Base-by-base conservation (phyloP, 2,329 filamentous ascomycete genomes). In the Paecilomyces dactylethromorphus region DNA sequence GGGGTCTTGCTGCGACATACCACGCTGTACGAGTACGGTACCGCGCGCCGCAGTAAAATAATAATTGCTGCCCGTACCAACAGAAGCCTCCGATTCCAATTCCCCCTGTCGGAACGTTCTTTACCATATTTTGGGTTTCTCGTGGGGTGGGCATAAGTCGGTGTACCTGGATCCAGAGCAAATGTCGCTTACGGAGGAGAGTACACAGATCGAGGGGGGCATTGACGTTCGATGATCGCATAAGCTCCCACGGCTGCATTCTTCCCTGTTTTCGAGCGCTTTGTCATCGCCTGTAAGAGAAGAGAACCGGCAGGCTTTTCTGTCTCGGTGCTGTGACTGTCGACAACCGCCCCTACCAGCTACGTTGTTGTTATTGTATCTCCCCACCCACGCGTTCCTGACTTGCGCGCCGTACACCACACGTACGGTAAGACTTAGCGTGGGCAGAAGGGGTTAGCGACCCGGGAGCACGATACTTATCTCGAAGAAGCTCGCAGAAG, bases 351-450 rank as follows among this genome's bases (percentile, higher is more conserved):
- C 15, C 15, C 15, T 45, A 8, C 18, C 10, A 18, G 5, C 21
- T 45, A n/a, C 39, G 39, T 10, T 45, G n/a, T 45, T 45, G 39
- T 45, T 52, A 22, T 11, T 24, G 5, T 12, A 13, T 10, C 50
- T 52, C 50, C 26, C 50, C 50, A 52, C 50, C 26, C 50, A 60
- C 60, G 56, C 60, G 60, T 62, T 62, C 60, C 60, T 62, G 60
- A 58, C 60, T 62, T 60, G 58, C 35, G 54, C 22, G 45, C 58
- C 55, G 55, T 56, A 55, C 58, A 57, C 56, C 33, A 54, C 21
- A 11, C 53, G 31, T 54, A 35, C 53, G 53, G 53, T 54, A 54
- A 29, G 53, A 54, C 53, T 54, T 54, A 54, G 53, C 29, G 53
- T 31, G 18, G 6, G 29, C 13, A 39, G 35, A 39, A 39, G 24